Evolutionary conservation across 768 basidiomycete species (phyloP).

Genomic region (Auriscalpium microsporum): DNA sequence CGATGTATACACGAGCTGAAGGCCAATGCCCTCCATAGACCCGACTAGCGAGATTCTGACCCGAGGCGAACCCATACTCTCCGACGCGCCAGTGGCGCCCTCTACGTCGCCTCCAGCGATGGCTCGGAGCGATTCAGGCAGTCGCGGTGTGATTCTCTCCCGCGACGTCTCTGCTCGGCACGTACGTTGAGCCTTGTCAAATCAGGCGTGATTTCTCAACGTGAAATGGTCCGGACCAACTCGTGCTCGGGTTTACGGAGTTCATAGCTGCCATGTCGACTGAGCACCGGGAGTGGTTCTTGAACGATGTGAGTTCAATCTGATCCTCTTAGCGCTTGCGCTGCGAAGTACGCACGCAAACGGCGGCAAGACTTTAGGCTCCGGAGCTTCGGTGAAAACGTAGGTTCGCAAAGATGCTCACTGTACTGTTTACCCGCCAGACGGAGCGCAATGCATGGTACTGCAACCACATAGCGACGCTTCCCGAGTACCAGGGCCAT

Average conservation of each 20-base stretch:
- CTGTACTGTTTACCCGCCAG: not conserved
- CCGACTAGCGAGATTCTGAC: not conserved
- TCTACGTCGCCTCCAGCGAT: not conserved
- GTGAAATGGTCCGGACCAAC: not conserved
- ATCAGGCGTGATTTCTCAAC: not conserved
- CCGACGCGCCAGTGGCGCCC: not conserved
- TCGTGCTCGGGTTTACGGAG: conserved; percentile 1
- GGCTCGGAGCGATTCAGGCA: not conserved
- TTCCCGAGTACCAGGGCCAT: not conserved
- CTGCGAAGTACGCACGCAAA: not conserved
- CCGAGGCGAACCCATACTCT: not conserved
- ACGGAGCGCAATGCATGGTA: conserved; percentile 1
- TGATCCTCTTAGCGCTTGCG: not conserved
- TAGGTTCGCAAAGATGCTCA: not conserved
- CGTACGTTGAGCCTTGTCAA: not conserved
- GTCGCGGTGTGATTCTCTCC: conserved; percentile 1
- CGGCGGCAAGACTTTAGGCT: not conserved
- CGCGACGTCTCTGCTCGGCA: not conserved
- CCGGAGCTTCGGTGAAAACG: not conserved
- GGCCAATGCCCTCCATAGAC: not conserved
- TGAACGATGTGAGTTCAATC: not conserved
- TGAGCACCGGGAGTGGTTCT: not conserved
- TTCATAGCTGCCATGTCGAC: not conserved
- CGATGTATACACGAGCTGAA: no score
- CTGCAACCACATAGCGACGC: not conserved